Evolutionary conservation across 768 basidiomycete species (phyloP).

Genomic region (Chalciporus piperatus): DNA sequence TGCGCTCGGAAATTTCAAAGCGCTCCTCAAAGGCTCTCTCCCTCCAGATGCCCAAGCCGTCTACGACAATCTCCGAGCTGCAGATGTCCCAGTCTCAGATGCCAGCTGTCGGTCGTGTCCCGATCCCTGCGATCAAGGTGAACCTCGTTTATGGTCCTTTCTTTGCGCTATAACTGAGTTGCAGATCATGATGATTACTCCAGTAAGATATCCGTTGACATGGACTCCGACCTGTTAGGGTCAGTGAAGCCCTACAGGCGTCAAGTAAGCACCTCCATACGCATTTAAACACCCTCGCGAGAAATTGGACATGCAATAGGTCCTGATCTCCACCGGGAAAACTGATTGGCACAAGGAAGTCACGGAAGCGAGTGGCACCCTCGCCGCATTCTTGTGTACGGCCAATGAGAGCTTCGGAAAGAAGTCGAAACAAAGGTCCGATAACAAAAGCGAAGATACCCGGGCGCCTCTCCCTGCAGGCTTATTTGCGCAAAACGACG

Average conservation of each 20-base stretch:
- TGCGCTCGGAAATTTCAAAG: conserved; percentile 24
- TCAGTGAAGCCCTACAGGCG: conserved; percentile 80
- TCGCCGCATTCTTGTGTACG: conserved; percentile 57
- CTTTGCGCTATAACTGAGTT: conserved; percentile 14
- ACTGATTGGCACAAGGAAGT: conserved; percentile 86
- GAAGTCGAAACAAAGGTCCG: not conserved
- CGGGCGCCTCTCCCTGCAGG: conserved; percentile 37
- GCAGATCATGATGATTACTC: conserved; percentile 76
- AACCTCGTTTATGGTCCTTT: conserved; percentile 22
- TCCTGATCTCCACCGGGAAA: conserved; percentile 88
- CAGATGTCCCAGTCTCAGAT: conserved; percentile 60
- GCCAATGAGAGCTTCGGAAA: conserved; percentile 18
- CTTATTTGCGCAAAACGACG: conserved; percentile 55
- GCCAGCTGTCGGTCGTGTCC: conserved; percentile 73
- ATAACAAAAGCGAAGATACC: conserved; percentile 2
- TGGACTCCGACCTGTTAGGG: conserved; percentile 80
- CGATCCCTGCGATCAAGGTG: conserved; percentile 75
- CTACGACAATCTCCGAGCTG: conserved; percentile 50
- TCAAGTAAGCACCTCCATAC: conserved; percentile 48
- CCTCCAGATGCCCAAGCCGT: conserved; percentile 38
- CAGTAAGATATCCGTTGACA: conserved; percentile 71
- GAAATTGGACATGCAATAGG: conserved; percentile 37
- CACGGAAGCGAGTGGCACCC: conserved; percentile 62
- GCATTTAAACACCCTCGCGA: not conserved
- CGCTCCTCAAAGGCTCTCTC: conserved; percentile 14